These are phyloP conservation scores for Venturia oleaginea DNA, from an alignment of 2,329 filamentous ascomycete species.

Conservation along the genomic window DNA sequence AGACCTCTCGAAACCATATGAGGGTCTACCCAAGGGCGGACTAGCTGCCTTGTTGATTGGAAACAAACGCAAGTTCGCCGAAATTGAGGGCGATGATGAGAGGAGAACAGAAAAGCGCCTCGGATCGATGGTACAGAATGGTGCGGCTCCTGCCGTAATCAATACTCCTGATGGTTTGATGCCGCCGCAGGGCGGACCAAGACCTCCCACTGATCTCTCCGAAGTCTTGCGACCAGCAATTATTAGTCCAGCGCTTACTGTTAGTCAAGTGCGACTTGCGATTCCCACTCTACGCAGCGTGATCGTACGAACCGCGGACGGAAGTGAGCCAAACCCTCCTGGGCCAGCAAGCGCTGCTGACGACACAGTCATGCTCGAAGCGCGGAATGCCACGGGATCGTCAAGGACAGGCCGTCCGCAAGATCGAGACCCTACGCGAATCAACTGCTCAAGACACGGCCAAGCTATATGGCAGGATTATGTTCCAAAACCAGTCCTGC, in stretches of 20 bases:
- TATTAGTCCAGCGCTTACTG: constrained; percentile 67
- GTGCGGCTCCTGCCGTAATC: constrained; percentile 63
- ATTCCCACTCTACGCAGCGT: constrained; percentile 79
- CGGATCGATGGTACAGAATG: constrained; percentile 50
- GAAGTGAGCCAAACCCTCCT: constrained; percentile 37
- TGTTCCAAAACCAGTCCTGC: constrained; percentile 73
- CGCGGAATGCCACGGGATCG: constrained; percentile 63
- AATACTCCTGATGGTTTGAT: constrained; percentile 73
- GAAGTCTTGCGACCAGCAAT: constrained; percentile 85
- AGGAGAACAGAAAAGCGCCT: constrained; percentile 50
- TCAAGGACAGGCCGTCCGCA: constrained; percentile 50
- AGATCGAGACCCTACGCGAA: constrained; percentile 71
- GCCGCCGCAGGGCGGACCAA: constrained; percentile 54
- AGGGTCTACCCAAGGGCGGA: constrained; percentile 84
- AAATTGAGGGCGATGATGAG: constrained; percentile 68
- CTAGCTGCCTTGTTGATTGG: constrained; percentile 78
- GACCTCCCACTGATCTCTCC: constrained; percentile 55
- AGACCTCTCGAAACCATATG: constrained; percentile 87
- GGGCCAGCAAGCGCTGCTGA: constrained; percentile 40
- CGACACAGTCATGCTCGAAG: constrained; percentile 70
- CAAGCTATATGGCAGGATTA: constrained; percentile 89
- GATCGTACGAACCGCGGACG: constrained; percentile 73
- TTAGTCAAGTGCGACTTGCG: constrained; percentile 77
- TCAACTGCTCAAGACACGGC: constrained; percentile 73
- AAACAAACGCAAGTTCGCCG: constrained; percentile 78